Conservation (phyloP, 345 rosid genomes). For the Linum trigynum region DNA sequence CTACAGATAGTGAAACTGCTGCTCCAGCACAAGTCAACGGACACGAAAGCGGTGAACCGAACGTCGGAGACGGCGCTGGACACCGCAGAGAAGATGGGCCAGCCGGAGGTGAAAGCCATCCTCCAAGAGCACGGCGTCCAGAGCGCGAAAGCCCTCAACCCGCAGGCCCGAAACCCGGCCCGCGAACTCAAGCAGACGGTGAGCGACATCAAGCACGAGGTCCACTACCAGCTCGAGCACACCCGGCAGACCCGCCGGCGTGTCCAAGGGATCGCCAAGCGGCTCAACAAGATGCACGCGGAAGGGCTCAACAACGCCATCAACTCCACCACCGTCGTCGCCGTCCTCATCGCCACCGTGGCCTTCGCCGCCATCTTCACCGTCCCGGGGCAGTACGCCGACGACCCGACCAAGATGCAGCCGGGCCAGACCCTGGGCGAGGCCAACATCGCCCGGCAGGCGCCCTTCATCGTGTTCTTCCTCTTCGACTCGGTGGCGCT, state of each 20-base stretch:
- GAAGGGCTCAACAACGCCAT: not conserved
- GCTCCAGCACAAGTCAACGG: conserved; percentile 39
- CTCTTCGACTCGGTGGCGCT: not conserved
- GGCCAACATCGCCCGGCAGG: not conserved
- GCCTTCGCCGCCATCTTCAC: conserved; percentile 2
- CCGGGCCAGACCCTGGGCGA: not conserved
- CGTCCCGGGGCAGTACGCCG: not conserved
- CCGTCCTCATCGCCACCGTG: not conserved
- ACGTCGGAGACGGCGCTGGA: conserved; percentile 70
- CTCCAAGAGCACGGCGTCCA: conserved; percentile 62
- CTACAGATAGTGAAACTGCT: conserved; percentile 61
- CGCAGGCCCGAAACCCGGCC: not conserved
- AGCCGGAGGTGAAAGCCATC: conserved; percentile 34
- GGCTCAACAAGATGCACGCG: conserved; percentile 1
- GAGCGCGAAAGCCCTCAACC: conserved; percentile 35
- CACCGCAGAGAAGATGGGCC: conserved; percentile 79
- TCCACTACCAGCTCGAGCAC: not conserved
- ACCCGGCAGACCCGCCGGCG: not conserved
- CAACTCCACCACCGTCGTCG: not conserved
- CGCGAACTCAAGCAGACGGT: not conserved
- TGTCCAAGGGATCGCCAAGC: not conserved
- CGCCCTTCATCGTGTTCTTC: conserved; percentile 2
- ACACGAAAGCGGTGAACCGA: conserved; percentile 45
- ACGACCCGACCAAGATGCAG: not conserved
- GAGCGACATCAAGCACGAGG: conserved; percentile 3